These are phyloP conservation scores for Pseudozyma flocculosa DNA, from an alignment of 1,284 basidiomycete species.

Conservation along the genomic window DNA sequence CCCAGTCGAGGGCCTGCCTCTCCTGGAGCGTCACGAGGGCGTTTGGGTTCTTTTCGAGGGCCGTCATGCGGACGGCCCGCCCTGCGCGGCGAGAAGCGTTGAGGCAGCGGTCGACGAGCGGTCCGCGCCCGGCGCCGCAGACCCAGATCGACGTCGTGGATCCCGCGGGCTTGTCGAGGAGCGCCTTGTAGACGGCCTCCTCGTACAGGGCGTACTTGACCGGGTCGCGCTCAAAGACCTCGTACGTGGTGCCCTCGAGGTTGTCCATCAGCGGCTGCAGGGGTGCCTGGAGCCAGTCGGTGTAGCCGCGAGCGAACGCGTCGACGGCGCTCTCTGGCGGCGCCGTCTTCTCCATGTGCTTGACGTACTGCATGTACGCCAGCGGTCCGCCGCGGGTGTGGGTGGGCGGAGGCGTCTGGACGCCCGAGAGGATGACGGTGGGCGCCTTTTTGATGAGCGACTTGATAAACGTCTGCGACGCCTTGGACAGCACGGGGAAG, in stretches of 20 bases:
- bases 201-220: conserved; percentile 96
- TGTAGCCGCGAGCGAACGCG: conserved; percentile 85
- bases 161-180: conserved; percentile 77
- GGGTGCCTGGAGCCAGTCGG: conserved; percentile 92
- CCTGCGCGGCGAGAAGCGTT: conserved; percentile 73
- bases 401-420: conserved; percentile 35
- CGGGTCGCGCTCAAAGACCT: conserved; percentile 96
- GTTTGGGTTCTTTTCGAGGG: conserved; percentile 83
- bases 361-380: conserved; percentile 81
- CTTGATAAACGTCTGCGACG: conserved; percentile 45
- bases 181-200: conserved; percentile 62
- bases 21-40: conserved; percentile 53
- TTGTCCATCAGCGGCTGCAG: conserved; percentile 96
- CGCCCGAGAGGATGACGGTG: conserved; percentile 39
- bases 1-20: conserved; percentile 68
- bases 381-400: conserved; percentile 72
- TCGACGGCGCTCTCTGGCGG: conserved; percentile 62
- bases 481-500: conserved; percentile 91
- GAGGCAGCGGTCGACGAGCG: conserved; percentile 83
- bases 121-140: conserved; percentile 92
- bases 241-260: conserved; percentile 88
- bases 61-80: conserved; percentile 68
- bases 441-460: conserved; percentile 37
- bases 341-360: conserved; percentile 50
- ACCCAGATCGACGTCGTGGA: conserved; percentile 61